A percentile compares a stretch with the other conserved stretches of the same genome.
Evolutionary conservation across 192 early-diverging fungal genomes (phyloP).

Genomic region (Backusella tuberculispora): DNA sequence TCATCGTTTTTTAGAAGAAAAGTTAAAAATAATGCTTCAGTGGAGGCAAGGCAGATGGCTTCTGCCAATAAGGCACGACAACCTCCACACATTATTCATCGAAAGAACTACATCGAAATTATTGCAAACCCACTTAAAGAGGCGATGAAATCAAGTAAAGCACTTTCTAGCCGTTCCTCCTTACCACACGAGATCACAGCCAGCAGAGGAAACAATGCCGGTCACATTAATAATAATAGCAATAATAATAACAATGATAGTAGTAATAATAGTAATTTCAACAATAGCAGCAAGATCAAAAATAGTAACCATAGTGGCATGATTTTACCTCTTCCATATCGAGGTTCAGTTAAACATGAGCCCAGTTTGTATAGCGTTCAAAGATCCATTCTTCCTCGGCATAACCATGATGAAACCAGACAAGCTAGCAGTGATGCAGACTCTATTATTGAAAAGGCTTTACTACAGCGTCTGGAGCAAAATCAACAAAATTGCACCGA

Average conservation of each 20-base stretch:
- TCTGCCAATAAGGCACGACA: background rate
- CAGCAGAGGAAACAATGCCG: background rate
- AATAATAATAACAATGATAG: background rate
- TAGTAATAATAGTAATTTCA: background rate
- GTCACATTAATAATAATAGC: background rate
- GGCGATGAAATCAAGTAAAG: background rate
- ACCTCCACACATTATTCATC: background rate
- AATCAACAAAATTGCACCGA: background rate
- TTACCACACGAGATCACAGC: background rate
- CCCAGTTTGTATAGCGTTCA: background rate
- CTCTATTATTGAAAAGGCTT: conserved; percentile 15
- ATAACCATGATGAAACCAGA: background rate
- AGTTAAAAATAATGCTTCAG: conserved; percentile 18
- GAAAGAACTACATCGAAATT: conserved; percentile 32
- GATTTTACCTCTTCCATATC: conserved; percentile 3
- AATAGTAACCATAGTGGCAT: background rate
- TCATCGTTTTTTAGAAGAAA: conserved; percentile 34
- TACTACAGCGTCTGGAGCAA: conserved; percentile 17
- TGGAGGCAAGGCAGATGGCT: background rate
- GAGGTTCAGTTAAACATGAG: background rate
- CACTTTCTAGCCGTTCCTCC: background rate
- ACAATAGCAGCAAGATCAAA: background rate
- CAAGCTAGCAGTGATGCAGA: background rate
- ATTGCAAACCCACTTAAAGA: conserved; percentile 15
- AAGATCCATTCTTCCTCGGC: conserved; percentile 1